Evolutionary conservation across 2,329 filamentous ascomycete species (phyloP).

Genomic region (Westerdykella aurantiaca): DNA sequence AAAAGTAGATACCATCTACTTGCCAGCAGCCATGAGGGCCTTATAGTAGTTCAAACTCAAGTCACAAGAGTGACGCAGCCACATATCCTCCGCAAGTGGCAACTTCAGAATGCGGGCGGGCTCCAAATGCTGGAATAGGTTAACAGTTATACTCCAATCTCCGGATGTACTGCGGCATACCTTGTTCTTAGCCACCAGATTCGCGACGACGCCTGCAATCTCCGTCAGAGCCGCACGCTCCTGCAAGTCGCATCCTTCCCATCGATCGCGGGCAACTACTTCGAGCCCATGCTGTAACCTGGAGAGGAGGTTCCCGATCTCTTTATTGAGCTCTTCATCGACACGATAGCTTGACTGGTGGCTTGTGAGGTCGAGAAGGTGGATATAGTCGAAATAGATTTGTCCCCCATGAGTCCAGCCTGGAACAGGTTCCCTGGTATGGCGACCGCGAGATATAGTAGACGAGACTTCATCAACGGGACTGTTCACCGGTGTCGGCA

Average conservation of each 20-base stretch:
- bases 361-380: slow-evolving; percentile 40
- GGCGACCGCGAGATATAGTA: slow-evolving; percentile 5
- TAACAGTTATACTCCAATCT: slow-evolving; percentile 24
- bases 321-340: slow-evolving; percentile 28
- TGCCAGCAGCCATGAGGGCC: slow-evolving; percentile 50
- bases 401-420: slow-evolving; percentile 76
- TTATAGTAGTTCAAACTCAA: slow-evolving; percentile 65
- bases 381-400: slow-evolving; percentile 64
- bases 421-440: slow-evolving; percentile 44
- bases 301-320: slow-evolving; percentile 25
- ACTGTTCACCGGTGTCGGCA: slow-evolving; percentile 41
- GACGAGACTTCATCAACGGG: slow-evolving; percentile 10
- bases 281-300: slow-evolving; percentile 35
- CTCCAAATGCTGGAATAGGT: slow-evolving; percentile 22
- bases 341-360: slow-evolving; percentile 24
- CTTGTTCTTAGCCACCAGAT: slow-evolving; percentile 50
- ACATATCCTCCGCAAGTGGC: slow-evolving; percentile 66
- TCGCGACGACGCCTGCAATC: slow-evolving; percentile 70
- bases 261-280: slow-evolving; percentile 35
- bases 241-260: slow-evolving; percentile 43
- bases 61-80: slow-evolving; percentile 64
- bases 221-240: slow-evolving; percentile 70
- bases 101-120: slow-evolving; percentile 52
- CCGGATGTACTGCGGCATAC: slow-evolving; percentile 20
- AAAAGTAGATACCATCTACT: not conserved